A percentile compares a stretch with the other conserved stretches of the same genome.
phyloP scores from a whole-genome alignment of 192 early-diverging fungal species.

The Umbelopsis sp. region DNA sequence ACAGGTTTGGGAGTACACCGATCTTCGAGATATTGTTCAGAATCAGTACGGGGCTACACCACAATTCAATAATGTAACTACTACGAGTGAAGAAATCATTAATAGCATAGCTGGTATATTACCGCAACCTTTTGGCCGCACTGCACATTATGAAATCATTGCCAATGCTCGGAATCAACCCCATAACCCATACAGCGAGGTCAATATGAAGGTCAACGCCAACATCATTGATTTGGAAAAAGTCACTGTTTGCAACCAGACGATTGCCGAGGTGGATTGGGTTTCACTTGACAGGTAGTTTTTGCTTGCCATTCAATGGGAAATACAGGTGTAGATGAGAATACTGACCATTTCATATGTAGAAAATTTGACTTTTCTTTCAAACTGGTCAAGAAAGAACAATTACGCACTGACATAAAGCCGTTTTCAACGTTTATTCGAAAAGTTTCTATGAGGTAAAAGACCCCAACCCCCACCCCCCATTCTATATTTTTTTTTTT shows the following conservation, averaged over 20 bases:
- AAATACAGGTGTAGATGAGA: not conserved
- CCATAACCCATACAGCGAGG: conserved; percentile 20
- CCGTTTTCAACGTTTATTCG: conserved; percentile 48
- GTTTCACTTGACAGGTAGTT: conserved; percentile 35
- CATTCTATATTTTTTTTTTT: too few relatives aligned
- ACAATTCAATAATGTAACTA: conserved; percentile 33
- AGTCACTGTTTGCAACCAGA: conserved; percentile 23
- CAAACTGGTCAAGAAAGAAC: conserved; percentile 21
- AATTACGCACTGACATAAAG: conserved; percentile 37
- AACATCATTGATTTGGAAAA: conserved; percentile 39
- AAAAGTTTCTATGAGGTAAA: conserved; percentile 38
- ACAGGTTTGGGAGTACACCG: conserved; percentile 37
- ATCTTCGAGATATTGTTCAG: conserved; percentile 39
- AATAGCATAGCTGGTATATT: conserved; percentile 8
- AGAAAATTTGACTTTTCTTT: conserved; percentile 46
- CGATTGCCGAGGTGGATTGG: conserved; percentile 39
- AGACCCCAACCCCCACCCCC: too few relatives aligned
- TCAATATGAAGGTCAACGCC: conserved; percentile 38
- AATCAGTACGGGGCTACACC: conserved; percentile 28
- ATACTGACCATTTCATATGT: not conserved
- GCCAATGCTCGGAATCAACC: conserved; percentile 41
- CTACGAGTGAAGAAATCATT: conserved; percentile 21
- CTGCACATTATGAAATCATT: conserved; percentile 39
- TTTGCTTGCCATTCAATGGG: not conserved
- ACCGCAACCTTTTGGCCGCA: conserved; percentile 5